Percentiles rank a stretch among this genome's conserved stretches.
Evolutionary conservation across 352 stramenopile species (phyloP).

Genomic region (Aphanomyces invadans): DNA sequence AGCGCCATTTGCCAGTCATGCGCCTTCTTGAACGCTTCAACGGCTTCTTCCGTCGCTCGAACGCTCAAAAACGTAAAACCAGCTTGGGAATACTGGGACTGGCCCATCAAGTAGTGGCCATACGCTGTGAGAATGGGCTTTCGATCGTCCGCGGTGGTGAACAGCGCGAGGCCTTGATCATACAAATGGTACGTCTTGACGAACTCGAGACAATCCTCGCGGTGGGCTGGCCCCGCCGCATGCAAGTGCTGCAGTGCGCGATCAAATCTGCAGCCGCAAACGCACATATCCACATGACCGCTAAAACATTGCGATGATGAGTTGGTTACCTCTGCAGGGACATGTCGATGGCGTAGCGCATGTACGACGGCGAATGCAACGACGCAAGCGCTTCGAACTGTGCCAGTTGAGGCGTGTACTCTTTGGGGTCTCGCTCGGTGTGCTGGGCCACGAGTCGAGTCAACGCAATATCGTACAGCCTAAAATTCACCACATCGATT

Average conservation of each 20-base stretch:
- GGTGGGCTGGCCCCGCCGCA: conserved; percentile 24
- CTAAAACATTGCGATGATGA: too few species aligned
- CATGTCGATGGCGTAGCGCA: conserved; percentile 48
- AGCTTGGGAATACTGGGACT: conserved; percentile 41
- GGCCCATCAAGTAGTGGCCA: conserved; percentile 35
- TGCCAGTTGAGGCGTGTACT: conserved; percentile 58
- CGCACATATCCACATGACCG: too few species aligned
- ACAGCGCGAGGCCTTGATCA: conserved; percentile 41
- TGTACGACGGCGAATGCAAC: conserved; percentile 27
- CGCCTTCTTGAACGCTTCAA: conserved; percentile 46
- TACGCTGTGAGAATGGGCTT: conserved; percentile 42
- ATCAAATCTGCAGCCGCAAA: conserved; percentile 20
- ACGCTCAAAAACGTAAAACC: conserved; percentile 56
- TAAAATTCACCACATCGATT: not conserved
- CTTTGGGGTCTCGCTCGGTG: conserved; percentile 61
- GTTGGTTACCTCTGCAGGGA: conserved; percentile 41
- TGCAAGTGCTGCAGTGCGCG: conserved; percentile 42
- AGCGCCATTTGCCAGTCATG: conserved; percentile 57
- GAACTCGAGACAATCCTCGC: conserved; percentile 36
- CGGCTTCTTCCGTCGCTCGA: conserved; percentile 33
- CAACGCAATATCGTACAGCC: conserved; percentile 54
- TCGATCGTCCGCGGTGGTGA: conserved; percentile 28
- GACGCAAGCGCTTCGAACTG: conserved; percentile 34
- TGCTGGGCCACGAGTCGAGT: conserved; percentile 52
- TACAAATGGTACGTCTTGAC: conserved; percentile 43